Percentiles rank a stretch among this genome's conserved stretches.
These are phyloP conservation scores for Abelmoschus esculentus DNA, from an alignment of 345 rosid genomes.

Conservation along the genomic window DNA sequence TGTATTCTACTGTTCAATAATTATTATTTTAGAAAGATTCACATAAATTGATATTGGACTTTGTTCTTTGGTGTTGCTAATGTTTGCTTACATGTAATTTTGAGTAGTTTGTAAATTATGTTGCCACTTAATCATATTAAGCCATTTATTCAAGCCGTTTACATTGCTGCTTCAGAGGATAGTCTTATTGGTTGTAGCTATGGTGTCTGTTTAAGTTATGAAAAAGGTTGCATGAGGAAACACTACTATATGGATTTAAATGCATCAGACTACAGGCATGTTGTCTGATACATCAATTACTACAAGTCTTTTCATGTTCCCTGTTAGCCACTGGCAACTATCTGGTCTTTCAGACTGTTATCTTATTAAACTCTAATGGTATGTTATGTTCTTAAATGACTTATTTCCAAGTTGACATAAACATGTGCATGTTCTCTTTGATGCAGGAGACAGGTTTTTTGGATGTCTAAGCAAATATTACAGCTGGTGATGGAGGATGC, in stretches of 20 bases:
- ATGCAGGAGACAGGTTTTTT: constrained; percentile 89
- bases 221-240: not conserved
- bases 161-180: not conserved
- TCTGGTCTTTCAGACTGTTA: not conserved
- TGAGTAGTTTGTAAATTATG: not conserved
- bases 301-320: not conserved
- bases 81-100: not conserved
- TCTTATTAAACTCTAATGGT: not conserved
- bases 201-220: not conserved
- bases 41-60: not conserved
- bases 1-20: not conserved
- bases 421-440: constrained; percentile 15
- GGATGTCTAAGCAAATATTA: constrained; percentile 95
- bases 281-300: not conserved
- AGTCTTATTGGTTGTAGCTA: not conserved
- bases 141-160: not conserved
- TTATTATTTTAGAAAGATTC: not conserved
- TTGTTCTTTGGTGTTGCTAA: not conserved
- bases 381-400: not conserved
- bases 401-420: constrained; percentile 2
- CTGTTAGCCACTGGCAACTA: not conserved
- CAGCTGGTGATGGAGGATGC: constrained; percentile 98
- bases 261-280: not conserved
- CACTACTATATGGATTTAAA: not conserved
- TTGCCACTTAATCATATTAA: not conserved